A percentile compares a stretch with the other conserved stretches of the same genome.
These are phyloP conservation scores for Penicillium polonicum DNA, from an alignment of 2,329 filamentous ascomycete species.

Conservation along the genomic window DNA sequence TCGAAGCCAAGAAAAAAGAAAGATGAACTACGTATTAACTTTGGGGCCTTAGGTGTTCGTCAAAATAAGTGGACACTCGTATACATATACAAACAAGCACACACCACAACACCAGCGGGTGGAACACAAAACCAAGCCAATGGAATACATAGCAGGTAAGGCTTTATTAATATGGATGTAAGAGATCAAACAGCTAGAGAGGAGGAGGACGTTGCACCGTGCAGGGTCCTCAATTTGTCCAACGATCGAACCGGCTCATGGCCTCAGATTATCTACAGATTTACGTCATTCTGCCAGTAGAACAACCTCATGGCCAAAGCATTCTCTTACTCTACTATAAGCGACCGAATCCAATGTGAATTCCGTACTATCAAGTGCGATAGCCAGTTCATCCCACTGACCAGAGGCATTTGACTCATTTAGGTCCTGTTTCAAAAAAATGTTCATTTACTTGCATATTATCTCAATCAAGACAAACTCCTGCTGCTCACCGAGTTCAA, in stretches of 20 bases:
- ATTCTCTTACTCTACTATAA: not conserved
- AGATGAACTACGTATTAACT: too few relatives aligned
- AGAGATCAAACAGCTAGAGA: not conserved
- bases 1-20: too few relatives aligned
- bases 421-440: not conserved
- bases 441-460: too few relatives aligned
- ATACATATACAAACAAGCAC: too few relatives aligned
- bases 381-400: not conserved
- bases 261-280: not conserved
- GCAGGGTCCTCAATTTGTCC: not conserved
- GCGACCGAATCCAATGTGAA: not conserved
- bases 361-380: not conserved
- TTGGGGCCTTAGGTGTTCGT: too few relatives aligned
- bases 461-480: not conserved
- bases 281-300: not conserved
- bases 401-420: not conserved
- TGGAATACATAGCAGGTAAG: too few relatives aligned
- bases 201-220: not conserved
- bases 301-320: not conserved
- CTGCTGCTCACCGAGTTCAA: slow-evolving; percentile 31
- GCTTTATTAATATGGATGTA: too few relatives aligned
- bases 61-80: too few relatives aligned
- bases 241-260: not conserved
- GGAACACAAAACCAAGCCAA: too few relatives aligned
- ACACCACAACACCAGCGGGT: too few relatives aligned